These are phyloP conservation scores for Wickerhamomyces ciferrii DNA, from an alignment of 805 yeast species.

Conservation along the genomic window DNA sequence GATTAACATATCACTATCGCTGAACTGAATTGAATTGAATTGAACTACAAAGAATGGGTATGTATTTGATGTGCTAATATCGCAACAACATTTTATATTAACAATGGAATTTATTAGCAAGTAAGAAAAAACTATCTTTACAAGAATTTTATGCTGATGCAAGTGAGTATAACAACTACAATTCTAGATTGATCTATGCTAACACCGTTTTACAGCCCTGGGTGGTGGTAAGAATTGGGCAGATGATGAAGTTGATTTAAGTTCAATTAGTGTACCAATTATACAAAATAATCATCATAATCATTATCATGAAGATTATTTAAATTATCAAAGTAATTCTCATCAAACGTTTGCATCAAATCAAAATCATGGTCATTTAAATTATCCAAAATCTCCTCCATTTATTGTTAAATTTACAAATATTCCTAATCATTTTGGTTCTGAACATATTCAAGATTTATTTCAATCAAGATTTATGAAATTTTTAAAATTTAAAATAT, in stretches of 20 bases:
- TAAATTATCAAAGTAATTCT: slow-evolving; percentile 5
- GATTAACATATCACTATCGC: no score
- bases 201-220: slow-evolving; percentile 7
- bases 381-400: slow-evolving; percentile 38
- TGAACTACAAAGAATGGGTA: no score
- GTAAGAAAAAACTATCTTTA: slow-evolving; percentile 19
- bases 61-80: no score
- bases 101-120: slow-evolving; percentile 7
- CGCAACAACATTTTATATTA: no score
- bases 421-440: slow-evolving; percentile 50
- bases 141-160: slow-evolving; percentile 20
- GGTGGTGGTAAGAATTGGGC: slow-evolving; percentile 61
- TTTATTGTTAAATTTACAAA: slow-evolving; percentile 59
- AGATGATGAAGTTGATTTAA: slow-evolving; percentile 63
- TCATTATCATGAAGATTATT: slow-evolving; percentile 3
- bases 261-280: slow-evolving; percentile 48
- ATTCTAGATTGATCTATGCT: neutral
- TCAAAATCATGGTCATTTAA: neutral
- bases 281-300: slow-evolving; percentile 9
- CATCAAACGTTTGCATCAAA: neutral
- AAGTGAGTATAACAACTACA: slow-evolving; percentile 15
- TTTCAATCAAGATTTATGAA: slow-evolving; percentile 59
- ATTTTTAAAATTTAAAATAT: slow-evolving; percentile 53
- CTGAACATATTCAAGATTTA: slow-evolving; percentile 49
- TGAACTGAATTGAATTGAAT: no score